A percentile compares a stretch with the other conserved stretches of the same genome.
These are phyloP conservation scores for Jimgerdemannia flammicorona DNA, from an alignment of 192 early-diverging fungal genomes.

Conservation along the genomic window DNA sequence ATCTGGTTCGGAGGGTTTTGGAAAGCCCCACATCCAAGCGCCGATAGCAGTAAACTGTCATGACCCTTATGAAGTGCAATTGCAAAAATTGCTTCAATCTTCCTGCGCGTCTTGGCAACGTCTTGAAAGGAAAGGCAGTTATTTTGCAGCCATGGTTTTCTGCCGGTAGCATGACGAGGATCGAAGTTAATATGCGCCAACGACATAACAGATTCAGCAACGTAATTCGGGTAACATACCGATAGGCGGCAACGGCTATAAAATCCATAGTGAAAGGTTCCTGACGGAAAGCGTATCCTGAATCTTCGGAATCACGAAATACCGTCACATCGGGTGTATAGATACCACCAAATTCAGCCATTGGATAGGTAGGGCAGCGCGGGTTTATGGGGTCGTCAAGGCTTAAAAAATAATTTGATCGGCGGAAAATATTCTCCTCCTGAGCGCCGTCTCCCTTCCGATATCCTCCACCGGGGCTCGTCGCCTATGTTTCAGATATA, in stretches of 20 bases:
- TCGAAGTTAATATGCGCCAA: constrained; percentile 1
- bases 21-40: constrained; percentile 40
- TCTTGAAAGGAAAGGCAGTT: constrained; percentile 38
- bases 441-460: constrained; percentile 39
- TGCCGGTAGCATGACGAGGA: background rate
- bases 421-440: constrained; percentile 43
- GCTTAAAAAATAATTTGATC: constrained; percentile 38
- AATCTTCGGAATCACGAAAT: constrained; percentile 39
- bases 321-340: constrained; percentile 44
- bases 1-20: constrained; percentile 28
- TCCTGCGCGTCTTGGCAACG: constrained; percentile 37
- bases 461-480: constrained; percentile 39
- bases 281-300: constrained; percentile 40
- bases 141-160: constrained; percentile 12
- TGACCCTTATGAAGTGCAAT: constrained; percentile 45
- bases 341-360: constrained; percentile 44
- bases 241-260: constrained; percentile 41
- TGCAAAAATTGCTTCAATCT: constrained; percentile 42
- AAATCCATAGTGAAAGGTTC: constrained; percentile 36
- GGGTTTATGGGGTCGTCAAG: constrained; percentile 41
- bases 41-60: constrained; percentile 38
- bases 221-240: constrained; percentile 37
- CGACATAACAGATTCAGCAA: constrained; percentile 31
- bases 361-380: constrained; percentile 40
- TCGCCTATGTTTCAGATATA: background rate